These are phyloP conservation scores for Ogataea haglerorum DNA, from an alignment of 805 yeast genomes.

Conservation along the genomic window DNA sequence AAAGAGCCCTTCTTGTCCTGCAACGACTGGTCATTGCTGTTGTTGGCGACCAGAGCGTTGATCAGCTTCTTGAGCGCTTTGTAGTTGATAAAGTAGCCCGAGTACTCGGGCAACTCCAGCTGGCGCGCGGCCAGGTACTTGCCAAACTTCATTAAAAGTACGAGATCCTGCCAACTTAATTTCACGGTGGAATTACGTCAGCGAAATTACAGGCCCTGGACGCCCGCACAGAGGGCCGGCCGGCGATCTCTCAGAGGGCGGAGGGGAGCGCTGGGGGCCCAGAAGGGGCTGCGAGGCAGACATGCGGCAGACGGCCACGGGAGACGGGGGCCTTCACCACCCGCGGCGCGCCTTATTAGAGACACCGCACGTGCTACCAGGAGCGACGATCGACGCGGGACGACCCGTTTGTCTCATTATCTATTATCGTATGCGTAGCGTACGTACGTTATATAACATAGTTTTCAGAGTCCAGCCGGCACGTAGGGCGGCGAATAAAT, in stretches of 20 bases:
- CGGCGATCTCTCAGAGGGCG: too few relatives aligned
- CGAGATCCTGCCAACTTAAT: neutral
- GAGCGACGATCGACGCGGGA: conserved; percentile 1
- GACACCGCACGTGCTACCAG: neutral
- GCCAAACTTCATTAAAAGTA: conserved; percentile 71
- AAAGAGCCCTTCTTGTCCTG: conserved; percentile 90
- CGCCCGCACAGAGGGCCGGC: too few relatives aligned
- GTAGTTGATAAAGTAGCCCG: conserved; percentile 90
- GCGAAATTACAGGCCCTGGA: neutral
- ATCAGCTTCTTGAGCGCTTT: conserved; percentile 90
- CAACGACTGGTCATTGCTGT: conserved; percentile 47
- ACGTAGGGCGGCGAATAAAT: neutral
- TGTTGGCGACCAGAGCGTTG: conserved; percentile 57
- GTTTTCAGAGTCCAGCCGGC: neutral
- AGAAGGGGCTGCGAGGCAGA: too few relatives aligned
- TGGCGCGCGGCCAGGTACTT: conserved; percentile 92
- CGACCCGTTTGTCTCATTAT: neutral
- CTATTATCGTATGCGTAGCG: conserved; percentile 7
- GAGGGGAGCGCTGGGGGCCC: too few relatives aligned
- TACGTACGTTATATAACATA: conserved; percentile 8
- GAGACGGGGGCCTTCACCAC: too few relatives aligned
- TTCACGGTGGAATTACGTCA: neutral
- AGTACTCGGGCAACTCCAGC: conserved; percentile 91
- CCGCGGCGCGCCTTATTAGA: neutral
- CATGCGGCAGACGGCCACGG: too few relatives aligned